A percentile compares a stretch with the other conserved stretches of the same genome.
Evolutionary conservation across 2,329 filamentous ascomycete genomes (phyloP).

Genomic region (Neocucurbitaria cava): DNA sequence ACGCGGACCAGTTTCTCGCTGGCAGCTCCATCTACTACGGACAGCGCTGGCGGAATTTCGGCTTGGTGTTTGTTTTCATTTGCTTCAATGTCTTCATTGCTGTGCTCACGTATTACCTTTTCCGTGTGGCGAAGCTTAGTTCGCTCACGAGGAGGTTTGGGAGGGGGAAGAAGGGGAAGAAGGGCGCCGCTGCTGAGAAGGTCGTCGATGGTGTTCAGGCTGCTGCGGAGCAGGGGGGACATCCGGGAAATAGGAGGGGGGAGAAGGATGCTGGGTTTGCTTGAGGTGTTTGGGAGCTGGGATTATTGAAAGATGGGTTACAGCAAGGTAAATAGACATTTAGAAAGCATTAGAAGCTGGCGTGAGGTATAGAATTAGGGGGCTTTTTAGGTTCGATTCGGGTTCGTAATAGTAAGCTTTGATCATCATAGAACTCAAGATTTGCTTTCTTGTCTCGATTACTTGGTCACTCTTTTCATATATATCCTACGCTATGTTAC

Average conservation of each 20-base stretch:
- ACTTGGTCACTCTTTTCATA: too few species aligned
- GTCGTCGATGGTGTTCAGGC: slow-evolving; percentile 11
- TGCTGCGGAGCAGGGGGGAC: slow-evolving; percentile 22
- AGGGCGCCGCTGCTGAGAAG: slow-evolving; percentile 21
- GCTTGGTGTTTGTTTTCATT: slow-evolving; percentile 72
- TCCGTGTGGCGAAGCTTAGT: slow-evolving; percentile 39
- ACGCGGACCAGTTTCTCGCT: slow-evolving; percentile 58
- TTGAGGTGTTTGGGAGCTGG: background rate
- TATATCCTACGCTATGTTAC: too few species aligned
- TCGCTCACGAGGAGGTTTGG: slow-evolving; percentile 16
- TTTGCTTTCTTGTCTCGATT: too few species aligned
- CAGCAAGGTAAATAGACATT: too few species aligned
- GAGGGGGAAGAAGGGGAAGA: slow-evolving; percentile 27
- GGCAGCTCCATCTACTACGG: slow-evolving; percentile 52
- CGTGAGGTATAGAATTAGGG: too few species aligned
- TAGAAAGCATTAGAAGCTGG: too few species aligned
- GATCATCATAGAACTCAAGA: too few species aligned
- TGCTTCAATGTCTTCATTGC: slow-evolving; percentile 68
- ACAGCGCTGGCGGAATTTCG: slow-evolving; percentile 71
- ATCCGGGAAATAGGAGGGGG: slow-evolving; percentile 24
- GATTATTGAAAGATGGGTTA: too few species aligned
- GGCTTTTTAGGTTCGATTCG: too few species aligned
- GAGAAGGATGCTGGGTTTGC: slow-evolving; percentile 19
- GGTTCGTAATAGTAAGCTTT: too few species aligned
- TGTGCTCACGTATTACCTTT: slow-evolving; percentile 64